Evolutionary conservation across 371 early-diverging fungal species (phyloP).

Genomic region (Fennellomyces sp.): DNA sequence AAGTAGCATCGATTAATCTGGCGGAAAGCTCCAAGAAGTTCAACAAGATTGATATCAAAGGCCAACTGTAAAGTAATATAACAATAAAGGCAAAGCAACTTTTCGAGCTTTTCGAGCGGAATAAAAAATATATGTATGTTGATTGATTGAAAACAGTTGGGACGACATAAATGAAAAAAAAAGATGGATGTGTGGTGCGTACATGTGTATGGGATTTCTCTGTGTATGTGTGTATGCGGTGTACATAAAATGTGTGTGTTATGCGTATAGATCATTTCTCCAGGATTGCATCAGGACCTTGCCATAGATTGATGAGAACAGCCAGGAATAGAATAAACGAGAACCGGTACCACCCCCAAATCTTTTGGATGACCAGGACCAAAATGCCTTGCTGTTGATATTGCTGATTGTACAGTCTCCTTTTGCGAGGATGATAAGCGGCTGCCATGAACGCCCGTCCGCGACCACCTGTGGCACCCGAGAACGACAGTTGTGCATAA

Average conservation of each 20-base stretch:
- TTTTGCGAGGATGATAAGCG: not conserved
- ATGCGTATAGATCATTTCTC: slow-evolving; percentile 15
- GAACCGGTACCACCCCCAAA: slow-evolving; percentile 63
- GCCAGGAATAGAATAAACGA: slow-evolving; percentile 51
- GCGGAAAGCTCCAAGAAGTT: slow-evolving; percentile 61
- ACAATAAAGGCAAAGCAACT: not conserved
- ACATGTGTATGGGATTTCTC: not conserved
- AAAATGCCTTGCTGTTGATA: not conserved
- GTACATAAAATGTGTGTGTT: slow-evolving; percentile 1
- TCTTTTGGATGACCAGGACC: slow-evolving; percentile 3
- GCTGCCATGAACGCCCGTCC: not conserved
- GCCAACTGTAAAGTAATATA: slow-evolving; percentile 33
- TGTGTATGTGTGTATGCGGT: not conserved
- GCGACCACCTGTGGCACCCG: not conserved
- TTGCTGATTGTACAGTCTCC: not conserved
- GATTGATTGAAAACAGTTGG: not conserved
- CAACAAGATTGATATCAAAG: slow-evolving; percentile 77
- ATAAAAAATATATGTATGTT: not conserved
- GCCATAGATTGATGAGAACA: slow-evolving; percentile 56
- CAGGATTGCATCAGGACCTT: slow-evolving; percentile 55
- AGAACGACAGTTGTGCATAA: not conserved
- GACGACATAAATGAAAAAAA: not conserved
- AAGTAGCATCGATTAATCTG: slow-evolving; percentile 51
- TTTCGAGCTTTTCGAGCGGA: too few relatives aligned
- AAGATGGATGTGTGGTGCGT: not conserved